Percentiles rank a stretch among this genome's conserved stretches.
Evolutionary conservation across 2,329 filamentous ascomycete genomes (phyloP).

Genomic region (Xylariaceae sp.): DNA sequence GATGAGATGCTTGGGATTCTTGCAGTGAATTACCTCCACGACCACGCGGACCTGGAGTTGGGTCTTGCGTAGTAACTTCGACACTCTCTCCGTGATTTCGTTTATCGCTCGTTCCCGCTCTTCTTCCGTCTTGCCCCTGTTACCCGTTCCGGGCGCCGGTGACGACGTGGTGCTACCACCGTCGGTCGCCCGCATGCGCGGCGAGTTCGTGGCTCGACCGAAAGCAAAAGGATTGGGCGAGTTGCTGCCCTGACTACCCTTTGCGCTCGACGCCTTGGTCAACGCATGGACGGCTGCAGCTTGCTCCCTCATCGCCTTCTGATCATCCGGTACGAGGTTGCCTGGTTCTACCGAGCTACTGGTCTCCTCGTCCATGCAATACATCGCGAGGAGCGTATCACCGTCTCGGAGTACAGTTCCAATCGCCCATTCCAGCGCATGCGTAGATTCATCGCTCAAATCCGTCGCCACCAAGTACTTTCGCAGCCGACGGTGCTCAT

Average conservation of each 20-base stretch:
- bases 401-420: conserved; percentile 91
- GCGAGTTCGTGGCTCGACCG: conserved; percentile 32
- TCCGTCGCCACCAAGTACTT: conserved; percentile 97
- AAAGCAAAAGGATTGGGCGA: conserved; percentile 29
- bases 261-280: conserved; percentile 29
- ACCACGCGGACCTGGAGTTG: conserved; percentile 87
- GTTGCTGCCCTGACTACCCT: conserved; percentile 23
- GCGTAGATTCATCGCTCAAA: conserved; percentile 86
- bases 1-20: conserved; percentile 92
- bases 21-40: conserved; percentile 96
- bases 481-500: conserved; percentile 70
- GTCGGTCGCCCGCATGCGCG: conserved; percentile 35
- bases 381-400: conserved; percentile 88
- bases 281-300: conserved; percentile 65
- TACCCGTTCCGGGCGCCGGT: conserved; percentile 45
- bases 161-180: conserved; percentile 36
- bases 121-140: conserved; percentile 60
- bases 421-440: conserved; percentile 95
- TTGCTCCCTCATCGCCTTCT: conserved; percentile 69
- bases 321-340: conserved; percentile 63
- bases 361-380: conserved; percentile 85
- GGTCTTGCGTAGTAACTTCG: conserved; percentile 85
- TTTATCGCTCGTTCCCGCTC: conserved; percentile 78
- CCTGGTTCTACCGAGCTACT: conserved; percentile 47
- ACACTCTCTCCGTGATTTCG: conserved; percentile 75